Evolutionary conservation across 202 grass and related monocot species (phyloP).

Genomic region (Panicum virgatum): DNA sequence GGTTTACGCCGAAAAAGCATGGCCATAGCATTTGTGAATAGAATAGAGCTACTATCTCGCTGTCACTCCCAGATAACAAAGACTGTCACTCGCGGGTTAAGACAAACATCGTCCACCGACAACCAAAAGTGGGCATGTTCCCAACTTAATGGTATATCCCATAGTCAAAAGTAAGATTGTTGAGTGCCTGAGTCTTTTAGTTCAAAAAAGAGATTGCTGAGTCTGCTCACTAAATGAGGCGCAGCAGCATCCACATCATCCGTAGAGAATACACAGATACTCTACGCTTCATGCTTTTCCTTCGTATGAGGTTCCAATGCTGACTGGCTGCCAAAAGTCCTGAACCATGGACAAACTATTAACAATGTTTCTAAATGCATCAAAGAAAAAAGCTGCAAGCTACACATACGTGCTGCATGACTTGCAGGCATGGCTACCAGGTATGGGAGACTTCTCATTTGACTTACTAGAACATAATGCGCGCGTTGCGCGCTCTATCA

Average conservation of each 20-base stretch:
- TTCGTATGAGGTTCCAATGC: conserved; percentile 64
- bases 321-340: conserved; percentile 54
- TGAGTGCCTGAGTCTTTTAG: too few species aligned
- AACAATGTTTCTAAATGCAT: not conserved
- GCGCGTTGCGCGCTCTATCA: too few species aligned
- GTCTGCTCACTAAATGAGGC: not conserved
- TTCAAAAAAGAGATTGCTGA: not conserved
- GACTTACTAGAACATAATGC: too few species aligned
- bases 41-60: too few species aligned
- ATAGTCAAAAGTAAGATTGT: conserved; percentile 17
- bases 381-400: not conserved
- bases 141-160: not conserved
- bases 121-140: not conserved
- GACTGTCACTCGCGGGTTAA: not conserved
- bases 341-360: conserved; percentile 31
- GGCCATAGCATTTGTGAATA: not conserved
- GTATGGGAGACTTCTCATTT: conserved; percentile 62
- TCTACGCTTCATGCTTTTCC: conserved; percentile 53
- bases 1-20: too few species aligned
- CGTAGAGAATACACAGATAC: too few species aligned
- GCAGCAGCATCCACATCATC: not conserved
- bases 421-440: conserved; percentile 57
- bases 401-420: conserved; percentile 72
- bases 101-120: not conserved
- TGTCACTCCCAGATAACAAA: not conserved